phyloP scores from a whole-genome alignment of 768 basidiomycete species.

The Podaxis carcinomalis region DNA sequence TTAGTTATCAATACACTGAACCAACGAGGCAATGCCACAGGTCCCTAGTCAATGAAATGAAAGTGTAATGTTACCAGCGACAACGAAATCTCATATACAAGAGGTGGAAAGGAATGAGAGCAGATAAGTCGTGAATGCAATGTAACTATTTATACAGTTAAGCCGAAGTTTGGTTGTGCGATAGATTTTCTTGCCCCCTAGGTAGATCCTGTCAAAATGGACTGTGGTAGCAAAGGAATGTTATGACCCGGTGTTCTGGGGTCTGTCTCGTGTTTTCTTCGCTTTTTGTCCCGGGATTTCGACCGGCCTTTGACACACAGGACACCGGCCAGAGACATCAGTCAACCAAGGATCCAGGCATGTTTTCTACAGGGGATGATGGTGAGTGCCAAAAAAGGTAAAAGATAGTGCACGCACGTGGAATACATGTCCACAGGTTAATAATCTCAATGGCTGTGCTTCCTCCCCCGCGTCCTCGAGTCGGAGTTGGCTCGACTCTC shows the following conservation, averaged over 20 bases:
- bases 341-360: conserved; percentile 89
- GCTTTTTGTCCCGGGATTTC: conserved; percentile 38
- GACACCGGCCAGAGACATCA: conserved; percentile 83
- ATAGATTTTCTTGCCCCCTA: neutral
- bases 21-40: neutral
- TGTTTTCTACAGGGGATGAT: conserved; percentile 51
- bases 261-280: conserved; percentile 20
- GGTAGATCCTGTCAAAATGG: neutral
- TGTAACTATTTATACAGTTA: neutral
- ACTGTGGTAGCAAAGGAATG: neutral
- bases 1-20: neutral
- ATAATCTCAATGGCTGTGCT: conserved; percentile 68
- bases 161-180: neutral
- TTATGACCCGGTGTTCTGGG: neutral
- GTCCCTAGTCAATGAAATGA: neutral
- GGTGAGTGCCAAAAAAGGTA: neutral
- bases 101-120: neutral
- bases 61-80: neutral
- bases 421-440: conserved; percentile 85
- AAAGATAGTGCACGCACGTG: conserved; percentile 55
- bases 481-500: conserved; percentile 30
- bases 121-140: too few relatives aligned
- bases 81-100: neutral
- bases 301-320: conserved; percentile 77
- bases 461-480: conserved; percentile 73